Evolutionary conservation across 257 asterid genomes (phyloP), one percentile per base, ranked within the genome.

Genomic region (Ocimum tenuiflorum): DNA sequence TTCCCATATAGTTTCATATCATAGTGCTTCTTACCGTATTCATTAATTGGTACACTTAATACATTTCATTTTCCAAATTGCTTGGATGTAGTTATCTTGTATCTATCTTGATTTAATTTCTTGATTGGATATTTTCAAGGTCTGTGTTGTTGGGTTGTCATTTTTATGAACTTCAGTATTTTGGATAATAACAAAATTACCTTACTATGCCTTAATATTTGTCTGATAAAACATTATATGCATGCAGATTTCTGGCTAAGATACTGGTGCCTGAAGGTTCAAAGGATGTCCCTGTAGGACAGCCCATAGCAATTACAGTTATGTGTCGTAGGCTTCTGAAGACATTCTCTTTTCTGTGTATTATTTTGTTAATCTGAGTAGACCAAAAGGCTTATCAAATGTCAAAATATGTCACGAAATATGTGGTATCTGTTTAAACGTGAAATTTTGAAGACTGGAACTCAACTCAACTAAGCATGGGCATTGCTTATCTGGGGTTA

Each of bases 291-390:
- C 91, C 95, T 42, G 99, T 94, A 63, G 99, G 99, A 63, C 91
- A 88, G 75, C 88, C 97, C 61, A 94, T 94, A 75, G 96, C 96
- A 73, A 83, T 94, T 72, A 94, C 97, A 84, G 99, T 94, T 88
- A 76, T 23, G 78, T 75, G 54, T 69, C 64, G 63, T 57, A 17
- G 60, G 33, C 78, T 64, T 70, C 68, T 76, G 39, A 29, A 62
- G 38, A 23, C 33, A 5, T 43, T 65, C 54, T 72, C n/a, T 69
- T 67, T 53, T 47, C 3, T 65, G n/a, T n/a, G 36, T 59, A 43
- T 60, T 35, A 35, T 66, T 66, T 71, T 69, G 29, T 55, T 39
- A 19, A 72, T 48, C 63, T 41, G 58, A 50, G 52, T 58, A 60
- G 60, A 60, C 18, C 23, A n/a, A 10, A 50, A 35, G 70, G 36